Conservation (phyloP, 2,329 filamentous ascomycete genomes). For the Ophiostoma ips region DNA sequence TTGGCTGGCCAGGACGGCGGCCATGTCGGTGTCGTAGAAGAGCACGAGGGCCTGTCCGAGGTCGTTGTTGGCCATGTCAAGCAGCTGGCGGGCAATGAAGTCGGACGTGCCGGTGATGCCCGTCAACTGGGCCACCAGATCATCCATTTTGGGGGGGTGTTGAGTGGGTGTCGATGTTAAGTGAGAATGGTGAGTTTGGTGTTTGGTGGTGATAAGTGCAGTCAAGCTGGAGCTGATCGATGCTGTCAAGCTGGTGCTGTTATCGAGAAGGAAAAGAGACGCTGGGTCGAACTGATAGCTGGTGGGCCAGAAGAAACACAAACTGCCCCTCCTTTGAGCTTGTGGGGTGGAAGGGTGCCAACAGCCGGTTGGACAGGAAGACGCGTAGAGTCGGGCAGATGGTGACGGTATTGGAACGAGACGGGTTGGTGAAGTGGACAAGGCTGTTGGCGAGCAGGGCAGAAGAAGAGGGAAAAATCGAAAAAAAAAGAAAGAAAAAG, state of each 20-base stretch:
- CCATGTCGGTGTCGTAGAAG: slow-evolving; percentile 76
- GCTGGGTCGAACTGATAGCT: too few species aligned
- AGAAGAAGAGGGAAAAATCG: too few species aligned
- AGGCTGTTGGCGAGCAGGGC: neutral
- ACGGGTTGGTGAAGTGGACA: neutral
- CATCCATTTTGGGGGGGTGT: slow-evolving; percentile 41
- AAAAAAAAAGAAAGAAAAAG: neutral
- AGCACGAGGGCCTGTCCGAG: slow-evolving; percentile 76
- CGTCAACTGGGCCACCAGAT: slow-evolving; percentile 58
- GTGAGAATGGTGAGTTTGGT: neutral
- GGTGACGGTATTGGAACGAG: too few species aligned
- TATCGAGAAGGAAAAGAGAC: too few species aligned
- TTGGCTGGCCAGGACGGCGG: slow-evolving; percentile 12
- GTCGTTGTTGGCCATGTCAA: slow-evolving; percentile 73
- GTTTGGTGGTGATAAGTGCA: neutral
- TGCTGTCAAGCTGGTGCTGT: neutral
- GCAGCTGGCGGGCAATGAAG: slow-evolving; percentile 65
- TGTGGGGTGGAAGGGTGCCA: neutral
- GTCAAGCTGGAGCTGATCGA: too few species aligned
- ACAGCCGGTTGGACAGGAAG: too few species aligned
- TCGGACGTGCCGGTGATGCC: slow-evolving; percentile 65
- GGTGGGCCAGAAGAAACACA: neutral
- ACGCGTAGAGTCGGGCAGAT: too few species aligned
- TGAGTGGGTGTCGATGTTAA: neutral
- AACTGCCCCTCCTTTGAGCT: neutral